phyloP scores from a whole-genome alignment of 148 eudicot species.

The Rhododendron henanense region DNA sequence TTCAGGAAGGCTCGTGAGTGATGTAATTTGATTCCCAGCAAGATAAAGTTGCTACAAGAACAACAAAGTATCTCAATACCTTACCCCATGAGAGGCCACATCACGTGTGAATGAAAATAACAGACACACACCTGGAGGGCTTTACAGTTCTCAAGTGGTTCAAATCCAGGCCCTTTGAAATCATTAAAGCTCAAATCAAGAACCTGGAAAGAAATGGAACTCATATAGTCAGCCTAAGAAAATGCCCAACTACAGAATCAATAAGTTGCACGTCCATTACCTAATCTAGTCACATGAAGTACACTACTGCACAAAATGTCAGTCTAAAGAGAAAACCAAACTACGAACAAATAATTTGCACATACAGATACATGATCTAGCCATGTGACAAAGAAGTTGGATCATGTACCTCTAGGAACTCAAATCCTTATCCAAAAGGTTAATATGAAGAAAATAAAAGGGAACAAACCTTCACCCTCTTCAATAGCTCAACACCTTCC shows the following conservation, averaged over 20 bases:
- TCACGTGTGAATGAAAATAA: background rate
- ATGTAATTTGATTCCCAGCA: constrained; percentile 95
- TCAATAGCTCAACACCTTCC: constrained; percentile 57
- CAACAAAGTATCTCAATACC: constrained; percentile 7
- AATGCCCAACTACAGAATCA: background rate
- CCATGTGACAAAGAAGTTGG: background rate
- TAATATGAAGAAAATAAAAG: background rate
- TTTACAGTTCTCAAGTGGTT: constrained; percentile 89
- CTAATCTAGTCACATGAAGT: background rate
- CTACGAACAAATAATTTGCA: background rate
- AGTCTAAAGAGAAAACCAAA: background rate
- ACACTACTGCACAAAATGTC: background rate
- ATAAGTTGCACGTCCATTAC: background rate
- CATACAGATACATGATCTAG: background rate
- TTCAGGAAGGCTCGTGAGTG: constrained; percentile 85
- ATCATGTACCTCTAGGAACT: background rate
- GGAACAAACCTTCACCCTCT: constrained; percentile 76
- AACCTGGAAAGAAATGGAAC: constrained; percentile 33
- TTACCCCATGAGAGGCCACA: constrained; percentile 3
- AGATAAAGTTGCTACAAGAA: constrained; percentile 90
- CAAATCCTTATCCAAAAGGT: background rate
- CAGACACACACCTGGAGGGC: constrained; percentile 64
- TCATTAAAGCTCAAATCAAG: constrained; percentile 17
- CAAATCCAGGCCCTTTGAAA: constrained; percentile 48
- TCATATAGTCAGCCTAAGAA: background rate